These are phyloP conservation scores for Malassezia globosa DNA, from an alignment of 1,284 basidiomycete species.

Conservation along the genomic window DNA sequence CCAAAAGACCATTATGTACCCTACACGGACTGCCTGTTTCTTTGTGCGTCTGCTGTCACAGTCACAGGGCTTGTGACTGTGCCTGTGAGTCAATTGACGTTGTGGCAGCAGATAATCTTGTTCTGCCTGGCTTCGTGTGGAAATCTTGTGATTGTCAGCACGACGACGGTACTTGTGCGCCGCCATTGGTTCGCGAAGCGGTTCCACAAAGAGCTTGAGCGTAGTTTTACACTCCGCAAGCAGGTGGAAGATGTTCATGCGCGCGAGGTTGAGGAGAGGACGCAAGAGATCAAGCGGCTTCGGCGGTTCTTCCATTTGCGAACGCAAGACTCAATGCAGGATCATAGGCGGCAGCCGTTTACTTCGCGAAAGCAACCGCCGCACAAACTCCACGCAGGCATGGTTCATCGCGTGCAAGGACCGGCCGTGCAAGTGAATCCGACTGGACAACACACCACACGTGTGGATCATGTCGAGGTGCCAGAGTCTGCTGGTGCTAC, in stretches of 20 bases:
- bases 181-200: slow-evolving; percentile 37
- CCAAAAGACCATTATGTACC: slow-evolving; percentile 32
- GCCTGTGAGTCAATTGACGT: slow-evolving; percentile 62
- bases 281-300: slow-evolving; percentile 25
- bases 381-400: slow-evolving; percentile 34
- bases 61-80: slow-evolving; percentile 66
- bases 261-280: slow-evolving; percentile 25
- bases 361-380: neutral
- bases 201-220: slow-evolving; percentile 30
- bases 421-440: slow-evolving; percentile 45
- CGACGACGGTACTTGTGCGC: slow-evolving; percentile 44
- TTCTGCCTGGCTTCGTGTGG: slow-evolving; percentile 45
- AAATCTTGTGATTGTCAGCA: slow-evolving; percentile 41
- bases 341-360: slow-evolving; percentile 13
- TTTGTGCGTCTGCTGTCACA: slow-evolving; percentile 64
- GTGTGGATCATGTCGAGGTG: neutral
- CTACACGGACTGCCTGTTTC: slow-evolving; percentile 65
- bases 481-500: neutral
- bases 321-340: slow-evolving; percentile 3
- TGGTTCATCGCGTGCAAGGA: slow-evolving; percentile 41
- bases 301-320: slow-evolving; percentile 28
- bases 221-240: slow-evolving; percentile 27
- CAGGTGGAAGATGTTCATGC: slow-evolving; percentile 43
- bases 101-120: slow-evolving; percentile 64
- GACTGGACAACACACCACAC: slow-evolving; percentile 17